Percentiles rank a stretch among this genome's conserved stretches.
Evolutionary conservation across 139 green algal species (phyloP).

Genomic region (Picochlorum costavermella): DNA sequence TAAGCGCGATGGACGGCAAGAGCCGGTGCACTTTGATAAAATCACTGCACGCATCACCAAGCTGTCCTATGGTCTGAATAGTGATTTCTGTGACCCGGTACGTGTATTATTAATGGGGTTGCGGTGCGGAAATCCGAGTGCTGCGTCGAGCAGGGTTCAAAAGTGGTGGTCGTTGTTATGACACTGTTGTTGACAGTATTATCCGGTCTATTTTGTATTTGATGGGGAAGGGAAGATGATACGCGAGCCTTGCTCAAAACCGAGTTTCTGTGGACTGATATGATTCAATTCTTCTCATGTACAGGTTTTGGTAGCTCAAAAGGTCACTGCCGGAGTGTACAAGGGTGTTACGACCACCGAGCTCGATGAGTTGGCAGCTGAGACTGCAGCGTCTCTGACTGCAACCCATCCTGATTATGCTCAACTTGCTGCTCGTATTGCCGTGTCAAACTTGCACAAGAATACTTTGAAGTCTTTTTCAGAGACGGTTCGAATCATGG

Average conservation of each 20-base stretch:
- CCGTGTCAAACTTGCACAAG: constrained; percentile 99
- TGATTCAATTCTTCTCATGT: not conserved
- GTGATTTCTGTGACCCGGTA: constrained; percentile 91
- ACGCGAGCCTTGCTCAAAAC: too few relatives aligned
- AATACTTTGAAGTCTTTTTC: constrained; percentile 96
- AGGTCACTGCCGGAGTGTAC: constrained; percentile 91
- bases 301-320: constrained; percentile 94
- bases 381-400: constrained; percentile 96
- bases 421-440: constrained; percentile 94
- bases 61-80: constrained; percentile 91
- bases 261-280: not conserved
- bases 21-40: constrained; percentile 96
- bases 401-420: constrained; percentile 98
- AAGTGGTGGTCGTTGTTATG: not conserved
- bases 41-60: constrained; percentile 96
- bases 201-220: not conserved
- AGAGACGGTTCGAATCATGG: constrained; percentile 87
- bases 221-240: too few relatives aligned
- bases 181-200: not conserved
- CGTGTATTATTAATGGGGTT: not conserved
- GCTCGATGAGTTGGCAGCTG: constrained; percentile 95
- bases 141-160: too few relatives aligned
- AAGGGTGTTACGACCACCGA: constrained; percentile 93
- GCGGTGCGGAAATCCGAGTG: too few relatives aligned
- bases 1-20: constrained; percentile 80